phyloP scores from a whole-genome alignment of 2,329 filamentous ascomycete genomes.

The Cadophora sp. region DNA sequence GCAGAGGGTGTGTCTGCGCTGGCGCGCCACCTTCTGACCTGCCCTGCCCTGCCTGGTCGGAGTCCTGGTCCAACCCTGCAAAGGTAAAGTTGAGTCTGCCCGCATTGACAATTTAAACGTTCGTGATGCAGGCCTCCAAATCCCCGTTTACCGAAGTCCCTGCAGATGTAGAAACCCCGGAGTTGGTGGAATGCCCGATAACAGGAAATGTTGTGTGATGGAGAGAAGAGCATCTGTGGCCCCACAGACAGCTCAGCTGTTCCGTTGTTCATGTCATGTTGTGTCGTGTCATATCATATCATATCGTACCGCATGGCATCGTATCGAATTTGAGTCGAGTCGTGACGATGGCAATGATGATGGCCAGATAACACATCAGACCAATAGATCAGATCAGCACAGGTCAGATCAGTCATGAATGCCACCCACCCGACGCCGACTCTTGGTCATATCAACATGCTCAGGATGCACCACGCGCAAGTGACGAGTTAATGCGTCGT shows the following conservation, averaged over 20 bases:
- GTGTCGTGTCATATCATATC: neutral
- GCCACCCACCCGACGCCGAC: conserved; percentile 42
- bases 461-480: conserved; percentile 95
- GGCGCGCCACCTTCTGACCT: neutral
- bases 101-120: neutral
- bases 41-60: too few relatives aligned
- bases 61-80: neutral
- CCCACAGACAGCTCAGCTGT: neutral
- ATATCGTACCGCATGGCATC: too few relatives aligned
- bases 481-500: conserved; percentile 92
- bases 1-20: neutral
- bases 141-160: conserved; percentile 16
- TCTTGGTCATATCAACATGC: conserved; percentile 78
- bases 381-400: neutral
- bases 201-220: neutral
- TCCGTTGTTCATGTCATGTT: too few relatives aligned
- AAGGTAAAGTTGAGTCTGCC: neutral
- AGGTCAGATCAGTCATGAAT: conserved; percentile 29
- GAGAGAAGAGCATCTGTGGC: neutral
- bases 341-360: neutral
- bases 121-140: neutral
- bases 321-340: conserved; percentile 3
- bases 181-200: too few relatives aligned
- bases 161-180: conserved; percentile 9
- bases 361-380: neutral